phyloP scores from a whole-genome alignment of 768 basidiomycete genomes.

The Lactarius sanguifluus region DNA sequence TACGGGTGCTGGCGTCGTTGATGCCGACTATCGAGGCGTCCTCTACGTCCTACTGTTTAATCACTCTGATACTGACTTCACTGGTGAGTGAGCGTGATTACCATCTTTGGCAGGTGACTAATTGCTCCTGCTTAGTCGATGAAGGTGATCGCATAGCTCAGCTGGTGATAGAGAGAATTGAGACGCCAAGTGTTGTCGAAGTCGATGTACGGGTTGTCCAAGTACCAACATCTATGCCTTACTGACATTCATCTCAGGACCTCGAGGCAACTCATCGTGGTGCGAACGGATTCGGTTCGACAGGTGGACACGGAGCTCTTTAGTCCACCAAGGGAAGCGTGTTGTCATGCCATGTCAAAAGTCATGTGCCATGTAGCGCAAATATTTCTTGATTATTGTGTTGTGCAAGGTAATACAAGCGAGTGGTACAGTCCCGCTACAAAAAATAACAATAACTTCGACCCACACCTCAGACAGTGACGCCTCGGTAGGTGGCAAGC shows the following conservation, averaged over 20 bases:
- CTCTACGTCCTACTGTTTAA: slow-evolving; percentile 95
- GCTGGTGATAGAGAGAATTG: slow-evolving; percentile 88
- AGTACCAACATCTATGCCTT: background rate
- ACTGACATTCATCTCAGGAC: slow-evolving; percentile 46
- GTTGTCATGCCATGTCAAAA: background rate
- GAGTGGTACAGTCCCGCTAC: background rate
- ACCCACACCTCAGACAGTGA: slow-evolving; percentile 29
- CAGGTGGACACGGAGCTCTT: slow-evolving; percentile 67
- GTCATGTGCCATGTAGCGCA: slow-evolving; percentile 38
- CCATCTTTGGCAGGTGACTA: slow-evolving; percentile 1
- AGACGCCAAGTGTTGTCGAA: slow-evolving; percentile 80
- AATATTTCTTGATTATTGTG: slow-evolving; percentile 3
- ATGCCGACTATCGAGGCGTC: slow-evolving; percentile 92
- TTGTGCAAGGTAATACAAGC: slow-evolving; percentile 2
- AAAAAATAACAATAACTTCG: background rate
- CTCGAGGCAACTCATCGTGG: slow-evolving; percentile 87
- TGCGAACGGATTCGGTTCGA: slow-evolving; percentile 88
- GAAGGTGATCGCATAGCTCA: slow-evolving; percentile 97
- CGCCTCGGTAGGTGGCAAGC: slow-evolving; percentile 46
- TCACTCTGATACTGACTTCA: slow-evolving; percentile 83
- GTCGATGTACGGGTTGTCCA: slow-evolving; percentile 61
- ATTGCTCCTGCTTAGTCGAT: slow-evolving; percentile 53
- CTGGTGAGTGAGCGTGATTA: slow-evolving; percentile 47
- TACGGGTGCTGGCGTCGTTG: slow-evolving; percentile 96
- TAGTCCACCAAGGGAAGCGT: background rate